These are phyloP conservation scores for Eremomyces bilateralis DNA, from an alignment of 495 filamentous ascomycete genomes.

Conservation along the genomic window DNA sequence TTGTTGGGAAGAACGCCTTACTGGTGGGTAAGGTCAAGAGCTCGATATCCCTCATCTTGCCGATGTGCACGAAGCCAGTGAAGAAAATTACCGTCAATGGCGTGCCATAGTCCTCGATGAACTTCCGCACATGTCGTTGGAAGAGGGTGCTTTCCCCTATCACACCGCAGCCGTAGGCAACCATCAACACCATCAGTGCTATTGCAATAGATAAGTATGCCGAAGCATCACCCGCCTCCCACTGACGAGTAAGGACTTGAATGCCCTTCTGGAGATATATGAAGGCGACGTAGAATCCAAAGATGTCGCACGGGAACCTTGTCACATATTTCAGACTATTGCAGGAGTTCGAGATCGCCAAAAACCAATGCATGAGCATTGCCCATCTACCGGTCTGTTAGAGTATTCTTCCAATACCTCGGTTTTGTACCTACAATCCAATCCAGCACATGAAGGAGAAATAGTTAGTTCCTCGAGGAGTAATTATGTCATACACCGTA, in stretches of 20 bases:
- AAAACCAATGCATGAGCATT: constrained; percentile 22
- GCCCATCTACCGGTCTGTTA: constrained; percentile 16
- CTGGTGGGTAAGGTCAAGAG: constrained; percentile 18
- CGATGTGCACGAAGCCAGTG: constrained; percentile 69
- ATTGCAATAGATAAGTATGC: constrained; percentile 19
- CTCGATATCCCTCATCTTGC: constrained; percentile 45
- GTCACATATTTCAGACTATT: constrained; percentile 24
- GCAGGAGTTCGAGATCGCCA: constrained; percentile 21
- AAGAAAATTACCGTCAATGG: constrained; percentile 68
- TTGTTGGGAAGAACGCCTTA: constrained; percentile 59
- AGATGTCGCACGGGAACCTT: constrained; percentile 22
- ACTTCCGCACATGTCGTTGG: constrained; percentile 16
- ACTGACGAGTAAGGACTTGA: constrained; percentile 13
- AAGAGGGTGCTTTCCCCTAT: constrained; percentile 17
- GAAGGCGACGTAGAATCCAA: constrained; percentile 24
- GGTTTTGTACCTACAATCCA: constrained; percentile 7
- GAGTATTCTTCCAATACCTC: neutral
- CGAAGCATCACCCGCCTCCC: constrained; percentile 12
- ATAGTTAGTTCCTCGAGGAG: constrained; percentile 14
- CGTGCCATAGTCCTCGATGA: constrained; percentile 22
- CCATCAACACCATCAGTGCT: constrained; percentile 18
- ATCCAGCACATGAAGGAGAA: constrained; percentile 22
- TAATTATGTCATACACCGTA: constrained; percentile 25
- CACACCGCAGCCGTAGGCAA: constrained; percentile 17
- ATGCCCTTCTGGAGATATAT: constrained; percentile 24